phyloP scores from a whole-genome alignment of 2,329 filamentous ascomycete genomes.

The Knufia fluminis region DNA sequence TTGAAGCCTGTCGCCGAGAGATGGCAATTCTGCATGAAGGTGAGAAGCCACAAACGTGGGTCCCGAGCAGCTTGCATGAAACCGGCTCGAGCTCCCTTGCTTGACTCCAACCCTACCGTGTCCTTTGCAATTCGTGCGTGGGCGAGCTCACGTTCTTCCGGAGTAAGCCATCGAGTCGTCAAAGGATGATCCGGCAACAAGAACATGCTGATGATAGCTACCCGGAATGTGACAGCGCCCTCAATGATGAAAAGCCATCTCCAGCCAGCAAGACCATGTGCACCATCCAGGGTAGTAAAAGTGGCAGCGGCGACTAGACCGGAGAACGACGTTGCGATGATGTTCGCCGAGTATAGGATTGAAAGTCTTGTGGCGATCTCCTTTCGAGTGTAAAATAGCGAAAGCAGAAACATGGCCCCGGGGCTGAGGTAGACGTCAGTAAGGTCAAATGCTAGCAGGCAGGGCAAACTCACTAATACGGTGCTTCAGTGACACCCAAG shows the following conservation, averaged over 20 bases:
- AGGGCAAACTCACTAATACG: no score
- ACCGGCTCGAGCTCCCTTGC: constrained; percentile 21
- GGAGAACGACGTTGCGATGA: no score
- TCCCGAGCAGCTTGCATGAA: constrained; percentile 18
- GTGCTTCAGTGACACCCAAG: constrained; percentile 44
- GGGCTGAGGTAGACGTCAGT: no score
- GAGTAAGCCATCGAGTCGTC: constrained; percentile 27
- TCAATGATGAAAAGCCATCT: constrained; percentile 44
- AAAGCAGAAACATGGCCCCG: constrained; percentile 48
- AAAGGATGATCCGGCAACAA: constrained; percentile 29
- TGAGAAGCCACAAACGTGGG: background rate
- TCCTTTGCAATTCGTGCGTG: constrained; percentile 26
- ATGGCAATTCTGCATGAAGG: constrained; percentile 7
- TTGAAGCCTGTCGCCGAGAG: constrained; percentile 50
- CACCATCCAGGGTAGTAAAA: constrained; percentile 35
- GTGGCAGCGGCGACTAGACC: constrained; percentile 39
- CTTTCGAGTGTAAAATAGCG: constrained; percentile 53
- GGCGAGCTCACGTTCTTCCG: constrained; percentile 33
- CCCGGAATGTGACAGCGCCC: constrained; percentile 38
- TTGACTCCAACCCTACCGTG: background rate
- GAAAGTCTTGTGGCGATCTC: constrained; percentile 47
- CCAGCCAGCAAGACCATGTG: constrained; percentile 33
- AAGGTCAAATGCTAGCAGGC: no score
- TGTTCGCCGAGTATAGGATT: constrained; percentile 40
- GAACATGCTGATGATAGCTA: constrained; percentile 25